These are phyloP conservation scores for Hirsutella rhossiliensis DNA, from an alignment of 2,329 filamentous ascomycete genomes.

Conservation along the genomic window DNA sequence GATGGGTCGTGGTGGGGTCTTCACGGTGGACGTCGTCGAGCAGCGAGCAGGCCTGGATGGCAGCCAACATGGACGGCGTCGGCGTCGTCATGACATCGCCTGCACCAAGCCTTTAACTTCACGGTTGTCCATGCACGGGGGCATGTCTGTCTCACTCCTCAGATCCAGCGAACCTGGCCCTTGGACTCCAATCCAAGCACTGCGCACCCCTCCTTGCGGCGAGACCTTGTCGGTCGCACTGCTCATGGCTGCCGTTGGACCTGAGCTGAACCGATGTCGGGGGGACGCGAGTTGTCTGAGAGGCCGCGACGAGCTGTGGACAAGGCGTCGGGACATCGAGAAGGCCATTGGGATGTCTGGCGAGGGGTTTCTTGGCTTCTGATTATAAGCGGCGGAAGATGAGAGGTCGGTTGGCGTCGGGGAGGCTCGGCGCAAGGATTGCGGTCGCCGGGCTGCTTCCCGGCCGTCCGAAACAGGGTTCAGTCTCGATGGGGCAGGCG, in stretches of 20 bases:
- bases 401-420: too few relatives aligned
- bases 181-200: slow-evolving; percentile 8
- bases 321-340: too few relatives aligned
- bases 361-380: too few relatives aligned
- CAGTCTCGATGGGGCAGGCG: too few relatives aligned
- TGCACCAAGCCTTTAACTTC: slow-evolving; percentile 8
- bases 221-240: not conserved
- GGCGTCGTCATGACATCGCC: slow-evolving; percentile 57
- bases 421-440: too few relatives aligned
- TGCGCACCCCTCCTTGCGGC: not conserved
- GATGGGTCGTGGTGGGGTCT: slow-evolving; percentile 63
- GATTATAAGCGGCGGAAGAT: too few relatives aligned
- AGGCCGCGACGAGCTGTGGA: too few relatives aligned
- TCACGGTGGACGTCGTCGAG: slow-evolving; percentile 77
- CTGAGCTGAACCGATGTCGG: too few relatives aligned
- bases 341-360: too few relatives aligned
- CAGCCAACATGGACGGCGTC: slow-evolving; percentile 68
- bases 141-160: slow-evolving; percentile 6
- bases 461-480: too few relatives aligned
- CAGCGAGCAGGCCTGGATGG: slow-evolving; percentile 62
- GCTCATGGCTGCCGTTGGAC: not conserved
- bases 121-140: not conserved
- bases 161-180: slow-evolving; percentile 8
- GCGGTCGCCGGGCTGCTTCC: too few relatives aligned
- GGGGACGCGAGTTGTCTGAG: too few relatives aligned